A percentile compares a stretch with the other conserved stretches of the same genome.
phyloP scores from a whole-genome alignment of 2,329 filamentous ascomycete species.

The Apiospora malaysiana region DNA sequence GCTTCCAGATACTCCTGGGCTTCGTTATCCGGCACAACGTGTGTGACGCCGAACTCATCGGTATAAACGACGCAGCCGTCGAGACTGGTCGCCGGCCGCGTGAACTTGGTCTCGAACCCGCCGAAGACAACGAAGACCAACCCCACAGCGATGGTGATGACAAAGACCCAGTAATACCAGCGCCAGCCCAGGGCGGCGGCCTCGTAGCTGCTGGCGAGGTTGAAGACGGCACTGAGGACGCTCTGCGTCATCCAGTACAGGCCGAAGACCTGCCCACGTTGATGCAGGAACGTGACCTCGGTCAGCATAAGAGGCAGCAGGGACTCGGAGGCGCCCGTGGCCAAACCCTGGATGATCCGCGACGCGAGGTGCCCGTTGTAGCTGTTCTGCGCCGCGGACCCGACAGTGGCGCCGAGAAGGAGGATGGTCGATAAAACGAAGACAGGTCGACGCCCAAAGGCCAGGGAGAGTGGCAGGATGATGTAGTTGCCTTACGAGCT shows the following conservation, averaged over 20 bases:
- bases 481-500: constrained; percentile 33
- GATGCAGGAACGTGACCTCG: constrained; percentile 47
- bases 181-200: constrained; percentile 44
- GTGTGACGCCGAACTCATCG: constrained; percentile 46
- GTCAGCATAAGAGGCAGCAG: constrained; percentile 46
- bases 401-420: constrained; percentile 41
- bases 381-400: constrained; percentile 39
- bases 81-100: constrained; percentile 40
- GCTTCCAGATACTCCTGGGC: constrained; percentile 32
- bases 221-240: constrained; percentile 40
- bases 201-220: constrained; percentile 43
- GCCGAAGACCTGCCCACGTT: constrained; percentile 43
- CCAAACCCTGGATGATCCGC: constrained; percentile 44
- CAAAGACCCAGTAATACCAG: constrained; percentile 50
- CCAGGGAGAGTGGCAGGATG: constrained; percentile 45
- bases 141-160: constrained; percentile 41
- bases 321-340: constrained; percentile 46
- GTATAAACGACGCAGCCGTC: constrained; percentile 44
- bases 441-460: constrained; percentile 45
- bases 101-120: constrained; percentile 47
- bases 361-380: constrained; percentile 45
- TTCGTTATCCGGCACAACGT: constrained; percentile 39
- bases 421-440: constrained; percentile 40
- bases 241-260: constrained; percentile 48
- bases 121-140: constrained; percentile 45